A percentile compares a stretch with the other conserved stretches of the same genome.
Conservation (phyloP, 495 filamentous ascomycete genomes). For the Podospora conica region DNA sequence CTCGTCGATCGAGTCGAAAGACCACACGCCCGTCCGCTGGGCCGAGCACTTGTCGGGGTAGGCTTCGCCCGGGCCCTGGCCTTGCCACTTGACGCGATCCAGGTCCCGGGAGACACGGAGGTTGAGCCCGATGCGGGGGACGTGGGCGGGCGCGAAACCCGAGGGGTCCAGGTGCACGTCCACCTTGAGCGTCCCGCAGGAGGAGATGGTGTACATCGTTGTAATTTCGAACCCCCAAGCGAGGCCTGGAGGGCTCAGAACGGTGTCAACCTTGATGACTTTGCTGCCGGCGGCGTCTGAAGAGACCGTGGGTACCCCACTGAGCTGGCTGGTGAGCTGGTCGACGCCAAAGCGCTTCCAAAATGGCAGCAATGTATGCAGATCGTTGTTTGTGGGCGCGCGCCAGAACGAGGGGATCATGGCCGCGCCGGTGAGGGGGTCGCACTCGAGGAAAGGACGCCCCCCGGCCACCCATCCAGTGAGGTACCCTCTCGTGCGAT, state of each 20-base stretch:
- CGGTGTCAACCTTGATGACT: constrained; percentile 33
- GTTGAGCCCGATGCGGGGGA: constrained; percentile 52
- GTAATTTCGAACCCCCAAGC: constrained; percentile 50
- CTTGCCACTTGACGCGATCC: constrained; percentile 47
- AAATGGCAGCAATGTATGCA: constrained; percentile 32
- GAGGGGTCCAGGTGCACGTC: constrained; percentile 34
- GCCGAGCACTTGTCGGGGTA: constrained; percentile 57
- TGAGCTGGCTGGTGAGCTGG: constrained; percentile 36
- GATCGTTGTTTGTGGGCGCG: constrained; percentile 54
- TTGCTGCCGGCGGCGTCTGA: constrained; percentile 27
- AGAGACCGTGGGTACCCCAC: constrained; percentile 31
- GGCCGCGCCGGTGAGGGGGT: constrained; percentile 35
- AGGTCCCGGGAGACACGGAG: constrained; percentile 39
- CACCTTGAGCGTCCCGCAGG: constrained; percentile 39
- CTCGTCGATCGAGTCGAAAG: constrained; percentile 32
- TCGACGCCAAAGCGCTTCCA: constrained; percentile 35
- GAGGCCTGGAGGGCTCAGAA: constrained; percentile 45
- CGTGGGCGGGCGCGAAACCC: constrained; percentile 40
- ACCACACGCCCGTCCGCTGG: constrained; percentile 48
- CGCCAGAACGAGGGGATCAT: constrained; percentile 35
- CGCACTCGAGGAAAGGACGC: constrained; percentile 24
- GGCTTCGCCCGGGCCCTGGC: constrained; percentile 57
- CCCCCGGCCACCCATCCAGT: constrained; percentile 28
- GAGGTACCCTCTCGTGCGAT: constrained; percentile 34
- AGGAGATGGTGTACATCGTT: constrained; percentile 43